Evolutionary conservation across 495 filamentous ascomycete species (phyloP), one percentile per base, ranked within the genome.

Genomic region (Hypoxylon perforatum): DNA sequence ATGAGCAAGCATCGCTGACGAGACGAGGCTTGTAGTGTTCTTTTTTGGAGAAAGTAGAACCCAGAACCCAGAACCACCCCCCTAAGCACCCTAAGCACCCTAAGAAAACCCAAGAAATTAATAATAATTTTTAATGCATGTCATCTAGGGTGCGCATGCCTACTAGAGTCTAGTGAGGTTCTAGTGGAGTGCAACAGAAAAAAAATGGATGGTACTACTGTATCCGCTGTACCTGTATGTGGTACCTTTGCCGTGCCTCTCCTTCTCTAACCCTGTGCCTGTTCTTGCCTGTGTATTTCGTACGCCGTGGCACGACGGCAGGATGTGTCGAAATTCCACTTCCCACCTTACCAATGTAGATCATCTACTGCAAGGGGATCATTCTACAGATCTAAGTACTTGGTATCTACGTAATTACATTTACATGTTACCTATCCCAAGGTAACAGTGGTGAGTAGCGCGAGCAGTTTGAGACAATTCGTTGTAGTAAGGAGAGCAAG

Each of bases 81-180:
- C n/a, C n/a, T n/a, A n/a, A n/a, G n/a, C n/a, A n/a, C n/a, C n/a
- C n/a, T n/a, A n/a, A n/a, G n/a, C n/a, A n/a, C 39, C 39, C 39
- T 42, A 42, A 15, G 39, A 17, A n/a, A 42, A 42, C 45, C 59
- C 58, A 63, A 44, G 48, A 67, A 67, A 67, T 61, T 63, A 63
- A 59, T 69, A 69, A 69, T 69, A 50, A 60, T 69, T 63, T 69
- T 69, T 60, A 60, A 69, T 69, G 65, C 65, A 63, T 63, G 65
- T 69, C 65, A 69, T 69, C 53, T 67, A 49, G 60, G 28, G 65
- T 63, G 55, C 55, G 59, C 55, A 63, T 59, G 22, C 65, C 59
- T 51, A 38, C 44, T 58, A 63, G 25, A 55, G 58, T 63, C 59
- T 63, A 68, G 65, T 50, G 41, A 53, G 54, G 59, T 63, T 41